Conservation (phyloP, 1,139 yeast genomes). For the Kodamaea plutei region DNA sequence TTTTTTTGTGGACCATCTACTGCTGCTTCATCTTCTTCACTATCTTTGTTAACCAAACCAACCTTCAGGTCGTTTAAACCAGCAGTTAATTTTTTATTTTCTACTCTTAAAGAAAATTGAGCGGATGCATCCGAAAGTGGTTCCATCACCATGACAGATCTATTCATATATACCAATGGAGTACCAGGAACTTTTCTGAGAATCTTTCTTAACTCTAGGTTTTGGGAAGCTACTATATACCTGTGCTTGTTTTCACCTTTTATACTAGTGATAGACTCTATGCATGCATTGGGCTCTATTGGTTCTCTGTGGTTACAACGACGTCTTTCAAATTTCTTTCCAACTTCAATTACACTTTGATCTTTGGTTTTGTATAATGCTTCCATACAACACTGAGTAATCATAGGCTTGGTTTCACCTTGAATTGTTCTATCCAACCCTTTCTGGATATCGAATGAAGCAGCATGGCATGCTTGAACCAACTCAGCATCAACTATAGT, state of each 20-base stretch:
- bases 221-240: conserved; percentile 83
- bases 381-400: conserved; percentile 94
- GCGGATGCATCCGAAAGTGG: conserved; percentile 76
- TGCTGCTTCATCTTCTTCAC: conserved; percentile 15
- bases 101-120: conserved; percentile 50
- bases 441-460: conserved; percentile 68
- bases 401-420: conserved; percentile 86
- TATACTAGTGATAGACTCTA: conserved; percentile 63
- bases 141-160: conserved; percentile 95
- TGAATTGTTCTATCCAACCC: conserved; percentile 83
- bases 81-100: conserved; percentile 60
- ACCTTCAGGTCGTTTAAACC: conserved; percentile 64
- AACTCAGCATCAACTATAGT: conserved; percentile 79
- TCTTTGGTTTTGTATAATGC: conserved; percentile 69
- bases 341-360: conserved; percentile 71
- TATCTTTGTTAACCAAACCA: conserved; percentile 10
- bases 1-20: conserved; percentile 21
- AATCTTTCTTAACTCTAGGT: conserved; percentile 59
- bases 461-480: conserved; percentile 57
- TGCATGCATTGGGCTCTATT: conserved; percentile 69
- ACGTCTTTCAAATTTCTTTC: conserved; percentile 80
- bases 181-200: conserved; percentile 82
- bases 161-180: conserved; percentile 80
- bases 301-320: conserved; percentile 64
- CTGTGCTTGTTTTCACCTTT: conserved; percentile 83